Base-by-base conservation (phyloP, 129 eudicot genomes). In the Glebionis coronaria region DNA sequence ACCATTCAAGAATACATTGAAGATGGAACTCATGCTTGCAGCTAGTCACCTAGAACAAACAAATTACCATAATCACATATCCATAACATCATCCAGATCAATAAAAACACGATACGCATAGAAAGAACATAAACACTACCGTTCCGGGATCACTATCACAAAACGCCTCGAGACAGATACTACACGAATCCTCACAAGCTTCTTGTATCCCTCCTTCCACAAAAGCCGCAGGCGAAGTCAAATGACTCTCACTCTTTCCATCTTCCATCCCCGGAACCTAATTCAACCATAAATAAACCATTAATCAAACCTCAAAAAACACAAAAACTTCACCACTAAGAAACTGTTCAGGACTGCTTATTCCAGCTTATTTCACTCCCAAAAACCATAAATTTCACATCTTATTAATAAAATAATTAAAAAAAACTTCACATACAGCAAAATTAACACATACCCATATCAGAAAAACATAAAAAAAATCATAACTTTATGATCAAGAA, bases 1-100 rank as follows among this genome's bases (percentile, higher is more conserved):
- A 88, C 97, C 97, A 90, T 82, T 90, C 97, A 18, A 90, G 95
- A 61, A 90, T 69, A 76, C 97, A 90, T 69, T 90, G 97, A 51
- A 90, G 97, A 73, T 86, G 95, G 61, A 90, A 90, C 80, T 86
- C 97, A 44, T 84, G 95, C 78, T 82, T 90, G 88, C 95, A 90
- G 65, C 80, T 74, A 21, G 95, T 90, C 73, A 84, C 85, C 95
- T 86, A 72, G 70, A 61, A 71, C 10, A 49, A 0, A 56, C 9
- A 60, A 25, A 65, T 56, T 29, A 58, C 61, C 60, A 65, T 14
- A 45, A 56, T 23, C 7, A 38, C 3, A 20, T 2, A 19, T 66
- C 28, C 20, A 45, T 55, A 73, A 59, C 58, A 44, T 18, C 57
- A 73, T 42, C 12, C 44, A 45, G 3, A 65, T 20, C 9, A 44